Evolutionary conservation across 331 rosid species (phyloP), one percentile per base, ranked within the genome.

Genomic region (Cydonia oblonga): DNA sequence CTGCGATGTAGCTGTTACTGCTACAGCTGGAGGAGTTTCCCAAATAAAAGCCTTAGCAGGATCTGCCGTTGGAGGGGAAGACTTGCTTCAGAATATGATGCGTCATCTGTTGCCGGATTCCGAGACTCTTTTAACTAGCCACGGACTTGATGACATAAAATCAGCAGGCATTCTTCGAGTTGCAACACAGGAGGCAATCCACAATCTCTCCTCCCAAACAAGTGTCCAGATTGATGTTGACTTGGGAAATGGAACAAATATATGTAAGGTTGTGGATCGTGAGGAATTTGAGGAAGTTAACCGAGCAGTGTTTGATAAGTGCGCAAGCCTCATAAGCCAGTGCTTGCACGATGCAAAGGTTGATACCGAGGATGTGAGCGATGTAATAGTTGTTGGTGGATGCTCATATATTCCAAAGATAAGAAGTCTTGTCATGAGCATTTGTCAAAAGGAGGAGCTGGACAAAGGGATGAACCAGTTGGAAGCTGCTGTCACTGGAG

Each of bases 11-110:
- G 97, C 96, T 62, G 84, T 90, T 24, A 76, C 89, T 32, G 95
- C 90, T 63, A 81, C 95, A 24, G 91, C 91, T 0, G 95, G 95
- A 63, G 97, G 98, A 66, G 86, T 89, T 52, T 86, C 96, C 3
- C 92, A 93, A 79, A 91, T 91, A 71, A 91, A 86, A 80, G 85
- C 98, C 64, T 74, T 93, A 76, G 87, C 95, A 28, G 98, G 98
- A 74, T 78, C 85, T 71, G 78, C 96, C 33, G 56, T 86, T 15
- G 98, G 97, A 25, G 98, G 98, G 62, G 98, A 93, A 81, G 98
- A 93, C 84, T 68, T 93, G 70, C 97, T 93, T 78, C 98, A 89
- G 83, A 93, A 86, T 56, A 89, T 84, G 86, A 89, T 90, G 91
- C 83, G 20, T 12, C 38, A 89, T 81, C 84, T 93, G 51, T 73